These are phyloP conservation scores for Micromonas pusilla DNA, from an alignment of 139 green algal species.

Conservation along the genomic window DNA sequence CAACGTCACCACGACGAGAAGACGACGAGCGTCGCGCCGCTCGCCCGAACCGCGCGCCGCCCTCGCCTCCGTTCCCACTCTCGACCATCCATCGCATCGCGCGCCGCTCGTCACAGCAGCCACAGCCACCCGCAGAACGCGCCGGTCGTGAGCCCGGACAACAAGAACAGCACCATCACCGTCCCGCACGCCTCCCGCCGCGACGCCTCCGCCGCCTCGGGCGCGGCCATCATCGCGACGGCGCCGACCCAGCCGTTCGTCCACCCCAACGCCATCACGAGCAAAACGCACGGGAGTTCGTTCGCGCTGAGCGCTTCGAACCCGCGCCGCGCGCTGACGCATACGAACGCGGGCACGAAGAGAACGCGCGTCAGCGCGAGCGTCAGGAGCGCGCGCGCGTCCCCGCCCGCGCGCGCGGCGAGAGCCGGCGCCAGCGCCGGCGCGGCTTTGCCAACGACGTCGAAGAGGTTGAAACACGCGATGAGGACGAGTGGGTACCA, in stretches of 20 bases:
- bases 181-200: conserved; percentile 46
- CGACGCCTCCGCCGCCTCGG: conserved; percentile 17
- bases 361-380: conserved; percentile 29
- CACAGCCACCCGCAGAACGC: conserved; percentile 58
- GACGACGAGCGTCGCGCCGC: too few species aligned
- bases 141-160: conserved; percentile 64
- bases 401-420: too few species aligned
- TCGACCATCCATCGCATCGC: too few species aligned
- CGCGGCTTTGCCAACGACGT: conserved; percentile 59
- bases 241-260: conserved; percentile 52
- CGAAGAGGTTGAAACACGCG: conserved; percentile 60
- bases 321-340: too few species aligned
- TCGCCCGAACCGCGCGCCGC: too few species aligned
- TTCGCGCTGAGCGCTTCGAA: too few species aligned
- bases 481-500: conserved; percentile 84
- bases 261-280: conserved; percentile 44
- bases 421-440: conserved; percentile 21
- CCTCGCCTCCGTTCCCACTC: background rate
- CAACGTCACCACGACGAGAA: too few species aligned
- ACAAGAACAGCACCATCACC: conserved; percentile 68
- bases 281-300: conserved; percentile 27
- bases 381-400: background rate
- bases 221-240: conserved; percentile 12
- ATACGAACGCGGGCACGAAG: conserved; percentile 52
- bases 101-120: conserved; percentile 45